Percentiles rank a stretch among this genome's conserved stretches.
Evolutionary conservation across 2,329 filamentous ascomycete species (phyloP).

Genomic region (Xylariaceae sp.): DNA sequence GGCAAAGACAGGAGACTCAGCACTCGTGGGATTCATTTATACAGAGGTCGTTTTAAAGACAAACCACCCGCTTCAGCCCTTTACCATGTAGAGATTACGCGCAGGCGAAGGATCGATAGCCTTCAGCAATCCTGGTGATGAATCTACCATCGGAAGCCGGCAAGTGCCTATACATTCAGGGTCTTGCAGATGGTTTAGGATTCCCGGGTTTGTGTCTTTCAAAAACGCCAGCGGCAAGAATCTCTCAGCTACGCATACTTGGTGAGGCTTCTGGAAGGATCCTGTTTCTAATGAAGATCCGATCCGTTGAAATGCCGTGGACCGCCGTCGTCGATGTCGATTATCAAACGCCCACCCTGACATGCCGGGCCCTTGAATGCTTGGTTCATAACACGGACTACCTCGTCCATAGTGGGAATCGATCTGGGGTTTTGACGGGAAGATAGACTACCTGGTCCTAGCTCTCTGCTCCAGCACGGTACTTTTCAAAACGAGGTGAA

Average conservation of each 20-base stretch:
- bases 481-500: conserved; percentile 24
- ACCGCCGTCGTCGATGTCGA: conserved; percentile 24
- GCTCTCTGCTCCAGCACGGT: neutral
- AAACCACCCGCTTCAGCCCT: conserved; percentile 17
- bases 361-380: conserved; percentile 10
- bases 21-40: neutral
- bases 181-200: neutral
- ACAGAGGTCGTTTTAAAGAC: neutral
- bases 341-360: conserved; percentile 22
- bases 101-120: conserved; percentile 24
- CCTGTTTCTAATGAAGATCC: neutral
- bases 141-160: neutral
- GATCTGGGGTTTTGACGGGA: conserved; percentile 13
- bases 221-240: neutral
- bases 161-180: neutral
- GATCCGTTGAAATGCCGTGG: conserved; percentile 11
- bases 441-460: conserved; percentile 1
- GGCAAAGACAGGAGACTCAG: neutral
- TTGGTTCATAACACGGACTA: conserved; percentile 7
- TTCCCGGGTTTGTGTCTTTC: neutral
- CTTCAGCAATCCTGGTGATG: conserved; percentile 2
- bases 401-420: conserved; percentile 17
- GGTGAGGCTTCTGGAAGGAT: neutral
- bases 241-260: neutral
- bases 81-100: conserved; percentile 9